Percentiles rank a stretch among this genome's conserved stretches.
phyloP scores from a whole-genome alignment of 2,329 filamentous ascomycete genomes.

The Didymellaceae sp. region DNA sequence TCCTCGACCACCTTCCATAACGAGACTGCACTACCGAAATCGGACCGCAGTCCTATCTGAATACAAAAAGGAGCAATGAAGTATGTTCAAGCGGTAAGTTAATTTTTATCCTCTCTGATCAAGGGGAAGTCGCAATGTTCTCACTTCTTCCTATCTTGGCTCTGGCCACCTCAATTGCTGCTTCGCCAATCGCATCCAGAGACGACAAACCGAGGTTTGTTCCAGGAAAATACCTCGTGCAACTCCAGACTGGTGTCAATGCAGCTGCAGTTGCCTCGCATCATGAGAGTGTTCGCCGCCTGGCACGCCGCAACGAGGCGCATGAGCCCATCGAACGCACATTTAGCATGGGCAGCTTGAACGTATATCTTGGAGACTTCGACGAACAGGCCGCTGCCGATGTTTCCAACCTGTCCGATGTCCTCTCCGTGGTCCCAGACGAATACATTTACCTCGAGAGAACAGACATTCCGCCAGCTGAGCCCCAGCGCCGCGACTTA shows the following conservation, averaged over 20 bases:
- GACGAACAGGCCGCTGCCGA: constrained; percentile 50
- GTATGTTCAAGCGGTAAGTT: background rate
- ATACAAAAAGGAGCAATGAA: background rate
- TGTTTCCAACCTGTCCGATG: constrained; percentile 1
- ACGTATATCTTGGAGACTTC: constrained; percentile 53
- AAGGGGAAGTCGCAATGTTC: background rate
- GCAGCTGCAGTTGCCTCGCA: constrained; percentile 18
- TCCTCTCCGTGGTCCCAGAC: constrained; percentile 8
- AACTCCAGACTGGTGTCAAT: constrained; percentile 39
- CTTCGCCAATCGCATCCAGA: background rate
- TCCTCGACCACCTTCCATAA: constrained; percentile 4
- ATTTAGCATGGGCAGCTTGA: constrained; percentile 23
- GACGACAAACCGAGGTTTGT: constrained; percentile 25
- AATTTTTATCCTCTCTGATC: too few relatives aligned
- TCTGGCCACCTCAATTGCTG: background rate
- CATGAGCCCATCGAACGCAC: constrained; percentile 17
- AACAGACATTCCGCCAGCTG: background rate
- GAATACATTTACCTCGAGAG: constrained; percentile 9
- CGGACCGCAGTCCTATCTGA: background rate
- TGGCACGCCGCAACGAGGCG: constrained; percentile 13
- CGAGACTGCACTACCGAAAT: background rate
- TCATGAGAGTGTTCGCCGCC: constrained; percentile 14
- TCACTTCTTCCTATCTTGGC: constrained; percentile 2
- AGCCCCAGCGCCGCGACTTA: background rate
- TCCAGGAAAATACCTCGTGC: constrained; percentile 48